Percentiles rank a stretch among this genome's conserved stretches.
Conservation (phyloP, 768 basidiomycete genomes). For the Mycena olivaceomarginata region DNA sequence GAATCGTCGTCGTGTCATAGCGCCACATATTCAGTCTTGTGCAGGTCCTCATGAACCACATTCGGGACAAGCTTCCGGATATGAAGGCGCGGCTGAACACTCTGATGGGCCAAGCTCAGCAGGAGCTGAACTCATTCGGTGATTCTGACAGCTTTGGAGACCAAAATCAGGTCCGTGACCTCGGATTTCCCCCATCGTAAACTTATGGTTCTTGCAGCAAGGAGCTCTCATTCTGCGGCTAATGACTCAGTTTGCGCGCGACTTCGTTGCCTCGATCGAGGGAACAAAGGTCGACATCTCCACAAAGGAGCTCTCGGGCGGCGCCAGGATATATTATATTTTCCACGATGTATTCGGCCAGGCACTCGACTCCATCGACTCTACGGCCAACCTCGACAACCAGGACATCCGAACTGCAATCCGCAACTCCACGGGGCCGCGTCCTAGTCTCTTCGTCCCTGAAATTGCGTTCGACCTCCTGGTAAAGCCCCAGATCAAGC, state of each 20-base stretch:
- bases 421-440: constrained; percentile 97
- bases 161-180: constrained; percentile 81
- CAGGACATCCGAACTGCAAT: constrained; percentile 99
- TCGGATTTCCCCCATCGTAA: constrained; percentile 25
- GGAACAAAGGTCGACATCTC: constrained; percentile 97
- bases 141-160: constrained; percentile 95
- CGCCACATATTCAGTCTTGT: background rate
- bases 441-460: constrained; percentile 97
- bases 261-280: constrained; percentile 98
- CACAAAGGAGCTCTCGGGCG: constrained; percentile 98
- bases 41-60: constrained; percentile 96
- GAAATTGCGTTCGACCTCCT: constrained; percentile 97
- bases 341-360: constrained; percentile 99
- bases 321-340: constrained; percentile 99
- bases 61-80: constrained; percentile 98
- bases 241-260: constrained; percentile 99
- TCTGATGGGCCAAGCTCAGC: constrained; percentile 98
- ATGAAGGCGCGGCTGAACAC: constrained; percentile 99
- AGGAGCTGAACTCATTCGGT: constrained; percentile 97
- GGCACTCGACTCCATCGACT: constrained; percentile 92
- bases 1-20: constrained; percentile 42
- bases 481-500: constrained; percentile 98
- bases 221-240: constrained; percentile 93
- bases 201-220: constrained; percentile 68
- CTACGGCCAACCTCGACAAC: constrained; percentile 92